Evolutionary conservation across 805 yeast genomes (phyloP).

Genomic region (Ogataea siamensis): DNA sequence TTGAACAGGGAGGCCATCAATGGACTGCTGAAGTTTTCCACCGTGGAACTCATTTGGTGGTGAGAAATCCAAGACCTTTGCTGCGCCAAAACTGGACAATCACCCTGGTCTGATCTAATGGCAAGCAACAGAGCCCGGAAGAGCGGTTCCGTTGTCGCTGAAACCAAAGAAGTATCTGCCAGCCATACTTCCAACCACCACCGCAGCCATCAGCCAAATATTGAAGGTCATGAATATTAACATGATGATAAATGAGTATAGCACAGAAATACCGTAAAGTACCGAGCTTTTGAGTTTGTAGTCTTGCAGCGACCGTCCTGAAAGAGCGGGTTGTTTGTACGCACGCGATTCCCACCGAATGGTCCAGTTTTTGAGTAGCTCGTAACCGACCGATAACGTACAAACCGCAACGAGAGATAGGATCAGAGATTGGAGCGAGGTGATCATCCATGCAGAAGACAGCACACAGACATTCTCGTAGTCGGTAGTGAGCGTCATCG

Average conservation of each 20-base stretch:
- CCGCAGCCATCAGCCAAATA: constrained; percentile 45
- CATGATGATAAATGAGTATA: constrained; percentile 45
- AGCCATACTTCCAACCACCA: constrained; percentile 39
- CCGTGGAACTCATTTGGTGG: constrained; percentile 22
- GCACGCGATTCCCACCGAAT: constrained; percentile 24
- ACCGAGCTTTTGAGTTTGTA: constrained; percentile 32
- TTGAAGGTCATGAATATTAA: constrained; percentile 48
- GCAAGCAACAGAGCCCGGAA: constrained; percentile 26
- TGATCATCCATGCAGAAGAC: constrained; percentile 40
- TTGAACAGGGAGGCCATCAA: constrained; percentile 38
- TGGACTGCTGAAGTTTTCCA: constrained; percentile 37
- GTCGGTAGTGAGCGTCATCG: constrained; percentile 44
- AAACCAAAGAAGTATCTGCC: constrained; percentile 36
- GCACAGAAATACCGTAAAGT: constrained; percentile 41
- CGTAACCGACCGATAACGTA: constrained; percentile 37
- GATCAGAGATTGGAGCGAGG: constrained; percentile 34
- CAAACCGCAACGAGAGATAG: constrained; percentile 34
- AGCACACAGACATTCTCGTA: constrained; percentile 44
- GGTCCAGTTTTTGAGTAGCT: constrained; percentile 32
- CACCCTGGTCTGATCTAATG: constrained; percentile 23
- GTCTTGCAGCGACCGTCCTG: constrained; percentile 19
- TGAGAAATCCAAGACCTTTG: constrained; percentile 51
- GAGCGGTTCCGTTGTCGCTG: constrained; percentile 9
- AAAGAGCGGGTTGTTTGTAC: constrained; percentile 5
- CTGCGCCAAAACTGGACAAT: constrained; percentile 47